Conservation (phyloP, 2,329 filamentous ascomycete species). For the Microcera coccophila region DNA sequence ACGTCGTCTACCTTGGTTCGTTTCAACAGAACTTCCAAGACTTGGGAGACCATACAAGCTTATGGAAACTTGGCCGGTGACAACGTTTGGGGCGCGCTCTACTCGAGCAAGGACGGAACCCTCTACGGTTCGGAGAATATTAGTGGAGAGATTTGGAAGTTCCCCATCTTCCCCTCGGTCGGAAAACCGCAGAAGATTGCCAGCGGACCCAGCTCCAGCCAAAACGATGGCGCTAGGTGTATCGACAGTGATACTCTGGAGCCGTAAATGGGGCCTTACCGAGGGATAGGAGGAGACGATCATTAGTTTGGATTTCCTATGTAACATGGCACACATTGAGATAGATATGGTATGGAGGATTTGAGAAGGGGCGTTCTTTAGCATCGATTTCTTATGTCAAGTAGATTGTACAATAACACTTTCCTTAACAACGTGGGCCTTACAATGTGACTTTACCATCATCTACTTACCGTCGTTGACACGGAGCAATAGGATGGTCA, state of each 20-base stretch:
- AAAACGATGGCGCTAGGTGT: slow-evolving; percentile 15
- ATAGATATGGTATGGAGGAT: no score
- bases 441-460: no score
- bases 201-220: background rate
- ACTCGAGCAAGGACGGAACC: background rate
- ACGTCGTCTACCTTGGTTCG: slow-evolving; percentile 13
- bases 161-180: background rate
- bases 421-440: no score
- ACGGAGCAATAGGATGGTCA: no score
- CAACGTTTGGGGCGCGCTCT: background rate
- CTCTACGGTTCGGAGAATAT: background rate
- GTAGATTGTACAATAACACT: no score
- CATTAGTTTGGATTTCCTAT: no score
- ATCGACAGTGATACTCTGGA: background rate
- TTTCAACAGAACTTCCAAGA: slow-evolving; percentile 4
- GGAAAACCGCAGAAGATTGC: background rate
- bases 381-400: no score
- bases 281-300: no score
- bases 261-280: background rate
- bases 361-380: no score
- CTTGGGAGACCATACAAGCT: background rate
- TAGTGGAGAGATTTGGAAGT: slow-evolving; percentile 14
- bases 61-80: slow-evolving; percentile 7
- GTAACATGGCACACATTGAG: no score
- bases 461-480: no score